Percentiles rank a stretch among this genome's conserved stretches.
Conservation (phyloP, 2,329 filamentous ascomycete species). For the Aspergillus sp. region DNA sequence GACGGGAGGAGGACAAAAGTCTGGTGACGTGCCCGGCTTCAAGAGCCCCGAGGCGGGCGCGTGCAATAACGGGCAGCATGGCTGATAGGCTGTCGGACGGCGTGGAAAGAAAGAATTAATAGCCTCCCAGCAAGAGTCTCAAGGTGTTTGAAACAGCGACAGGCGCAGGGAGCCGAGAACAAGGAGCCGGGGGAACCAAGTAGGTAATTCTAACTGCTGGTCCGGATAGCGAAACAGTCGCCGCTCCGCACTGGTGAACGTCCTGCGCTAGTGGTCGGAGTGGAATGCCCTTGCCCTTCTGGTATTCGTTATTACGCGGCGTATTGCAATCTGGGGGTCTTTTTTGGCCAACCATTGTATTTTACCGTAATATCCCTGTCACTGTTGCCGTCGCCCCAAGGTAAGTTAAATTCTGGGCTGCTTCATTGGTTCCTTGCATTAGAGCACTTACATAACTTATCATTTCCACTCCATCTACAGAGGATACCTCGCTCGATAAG, state of each 20-base stretch:
- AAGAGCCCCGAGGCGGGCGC: slow-evolving; percentile 27
- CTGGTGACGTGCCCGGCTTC: slow-evolving; percentile 20
- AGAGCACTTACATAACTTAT: not conserved
- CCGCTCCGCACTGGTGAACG: not conserved
- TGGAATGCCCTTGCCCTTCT: not conserved
- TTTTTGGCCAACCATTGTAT: not conserved
- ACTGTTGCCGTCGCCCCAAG: not conserved
- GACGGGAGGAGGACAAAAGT: slow-evolving; percentile 18
- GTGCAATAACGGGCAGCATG: slow-evolving; percentile 29
- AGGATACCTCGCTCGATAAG: too few relatives aligned
- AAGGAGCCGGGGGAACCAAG: not conserved
- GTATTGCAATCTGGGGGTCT: too few relatives aligned
- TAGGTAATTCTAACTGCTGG: not conserved
- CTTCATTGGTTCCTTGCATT: slow-evolving; percentile 7
- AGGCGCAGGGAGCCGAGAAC: not conserved
- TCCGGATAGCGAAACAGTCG: not conserved
- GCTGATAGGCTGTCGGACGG: not conserved
- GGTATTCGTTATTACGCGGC: too few relatives aligned
- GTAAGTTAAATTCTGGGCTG: slow-evolving; percentile 8
- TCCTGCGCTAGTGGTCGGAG: slow-evolving; percentile 15
- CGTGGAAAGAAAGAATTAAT: not conserved
- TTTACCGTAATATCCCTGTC: not conserved
- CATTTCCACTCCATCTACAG: too few relatives aligned
- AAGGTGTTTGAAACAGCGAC: not conserved
- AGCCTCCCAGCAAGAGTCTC: not conserved